A percentile compares a stretch with the other conserved stretches of the same genome.
These are phyloP conservation scores for Penicillium sp. DNA, from an alignment of 2,329 filamentous ascomycete genomes.

Conservation along the genomic window DNA sequence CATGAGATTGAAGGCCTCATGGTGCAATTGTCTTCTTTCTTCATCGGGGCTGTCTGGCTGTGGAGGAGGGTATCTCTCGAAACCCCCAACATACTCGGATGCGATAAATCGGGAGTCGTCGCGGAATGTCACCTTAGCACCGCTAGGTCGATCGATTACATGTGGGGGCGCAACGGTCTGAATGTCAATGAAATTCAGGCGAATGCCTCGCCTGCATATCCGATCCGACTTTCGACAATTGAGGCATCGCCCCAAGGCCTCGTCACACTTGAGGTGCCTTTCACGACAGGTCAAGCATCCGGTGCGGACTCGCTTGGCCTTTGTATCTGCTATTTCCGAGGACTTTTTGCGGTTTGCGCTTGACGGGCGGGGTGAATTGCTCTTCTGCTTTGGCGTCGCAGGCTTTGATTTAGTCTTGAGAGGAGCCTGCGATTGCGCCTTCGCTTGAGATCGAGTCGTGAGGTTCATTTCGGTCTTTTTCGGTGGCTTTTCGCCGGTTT, in stretches of 20 bases:
- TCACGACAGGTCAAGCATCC: conserved; percentile 90
- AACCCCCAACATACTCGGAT: conserved; percentile 81
- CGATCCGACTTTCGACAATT: conserved; percentile 90
- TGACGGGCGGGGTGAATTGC: conserved; percentile 16
- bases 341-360: conserved; percentile 27
- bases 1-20: conserved; percentile 34
- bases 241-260: conserved; percentile 64
- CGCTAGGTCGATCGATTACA: conserved; percentile 58
- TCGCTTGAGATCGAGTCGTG: conserved; percentile 16
- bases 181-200: conserved; percentile 89
- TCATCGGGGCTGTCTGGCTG: conserved; percentile 41
- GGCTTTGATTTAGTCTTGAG: conserved; percentile 10
- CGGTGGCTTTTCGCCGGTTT: not conserved
- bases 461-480: conserved; percentile 20
- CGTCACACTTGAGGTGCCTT: conserved; percentile 88
- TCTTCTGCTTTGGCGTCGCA: conserved; percentile 20
- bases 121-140: conserved; percentile 75
- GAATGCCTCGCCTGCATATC: conserved; percentile 80
- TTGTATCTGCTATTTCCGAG: conserved; percentile 41
- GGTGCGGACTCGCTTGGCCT: conserved; percentile 84
- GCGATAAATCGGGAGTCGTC: conserved; percentile 91
- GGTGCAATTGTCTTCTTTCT: conserved; percentile 15
- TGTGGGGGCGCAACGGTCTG: conserved; percentile 69
- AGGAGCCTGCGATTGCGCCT: conserved; percentile 13
- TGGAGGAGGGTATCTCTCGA: conserved; percentile 67